These are phyloP conservation scores for Geranomyces michiganensis DNA, from an alignment of 192 early-diverging fungal species.

Conservation along the genomic window DNA sequence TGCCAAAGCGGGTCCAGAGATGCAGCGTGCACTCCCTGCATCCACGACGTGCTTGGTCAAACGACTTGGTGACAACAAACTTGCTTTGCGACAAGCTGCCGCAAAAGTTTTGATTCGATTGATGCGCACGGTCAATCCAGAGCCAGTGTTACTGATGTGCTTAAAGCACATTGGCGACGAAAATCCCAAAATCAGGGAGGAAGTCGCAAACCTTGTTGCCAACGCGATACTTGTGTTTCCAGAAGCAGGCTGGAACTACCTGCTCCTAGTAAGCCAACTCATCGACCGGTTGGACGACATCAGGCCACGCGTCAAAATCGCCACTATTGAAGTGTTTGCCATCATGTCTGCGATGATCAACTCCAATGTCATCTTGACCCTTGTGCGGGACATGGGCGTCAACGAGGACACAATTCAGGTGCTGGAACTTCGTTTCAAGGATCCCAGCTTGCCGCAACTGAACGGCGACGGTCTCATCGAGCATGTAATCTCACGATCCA, in stretches of 20 bases:
- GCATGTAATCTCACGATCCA: slow-evolving; percentile 27
- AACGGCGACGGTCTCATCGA: slow-evolving; percentile 34
- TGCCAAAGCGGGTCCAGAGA: slow-evolving; percentile 3
- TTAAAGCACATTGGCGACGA: slow-evolving; percentile 7
- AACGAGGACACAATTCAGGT: slow-evolving; percentile 26
- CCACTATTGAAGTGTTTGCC: slow-evolving; percentile 25
- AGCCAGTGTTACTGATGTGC: slow-evolving; percentile 20
- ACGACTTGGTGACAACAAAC: slow-evolving; percentile 31
- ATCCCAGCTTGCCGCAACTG: slow-evolving; percentile 22
- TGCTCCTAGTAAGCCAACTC: slow-evolving; percentile 26
- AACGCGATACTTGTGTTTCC: slow-evolving; percentile 41
- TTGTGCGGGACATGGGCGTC: slow-evolving; percentile 36
- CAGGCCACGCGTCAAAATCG: slow-evolving; percentile 21
- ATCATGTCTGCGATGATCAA: slow-evolving; percentile 19
- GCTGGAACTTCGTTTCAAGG: slow-evolving; percentile 25
- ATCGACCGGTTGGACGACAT: slow-evolving; percentile 16
- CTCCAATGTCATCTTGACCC: slow-evolving; percentile 7
- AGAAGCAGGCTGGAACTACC: slow-evolving; percentile 23
- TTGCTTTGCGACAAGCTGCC: slow-evolving; percentile 30
- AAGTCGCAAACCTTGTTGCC: slow-evolving; percentile 35
- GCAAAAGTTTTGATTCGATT: slow-evolving; percentile 21
- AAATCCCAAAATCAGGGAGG: slow-evolving; percentile 30
- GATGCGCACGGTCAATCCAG: slow-evolving; percentile 25
- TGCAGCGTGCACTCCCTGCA: slow-evolving; percentile 11
- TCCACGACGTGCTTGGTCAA: slow-evolving; percentile 10